Evolutionary conservation across 2,329 filamentous ascomycete genomes (phyloP).

Genomic region (Furcasterigmium furcatum): DNA sequence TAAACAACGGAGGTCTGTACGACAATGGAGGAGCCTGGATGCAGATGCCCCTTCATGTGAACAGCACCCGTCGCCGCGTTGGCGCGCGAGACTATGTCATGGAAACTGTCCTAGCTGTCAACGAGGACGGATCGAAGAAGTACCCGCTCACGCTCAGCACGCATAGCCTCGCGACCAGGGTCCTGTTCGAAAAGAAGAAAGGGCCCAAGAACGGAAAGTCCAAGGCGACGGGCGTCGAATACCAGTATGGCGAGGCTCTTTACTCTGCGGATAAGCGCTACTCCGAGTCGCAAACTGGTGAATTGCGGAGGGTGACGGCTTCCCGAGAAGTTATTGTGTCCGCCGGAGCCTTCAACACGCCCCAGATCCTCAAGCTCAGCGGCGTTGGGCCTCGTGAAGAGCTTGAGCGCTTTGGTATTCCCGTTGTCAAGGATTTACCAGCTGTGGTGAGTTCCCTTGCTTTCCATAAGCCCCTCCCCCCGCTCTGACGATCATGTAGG

Average conservation of each 20-base stretch:
- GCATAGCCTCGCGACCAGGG: constrained; percentile 29
- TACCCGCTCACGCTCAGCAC: constrained; percentile 28
- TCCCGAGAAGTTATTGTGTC: constrained; percentile 46
- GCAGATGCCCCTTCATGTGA: no score
- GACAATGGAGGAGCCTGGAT: no score
- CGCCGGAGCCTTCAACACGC: constrained; percentile 49
- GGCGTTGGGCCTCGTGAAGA: constrained; percentile 40
- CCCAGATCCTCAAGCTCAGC: constrained; percentile 50
- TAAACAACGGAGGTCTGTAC: no score
- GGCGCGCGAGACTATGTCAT: no score
- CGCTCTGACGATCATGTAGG: no score
- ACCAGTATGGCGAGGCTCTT: constrained; percentile 13
- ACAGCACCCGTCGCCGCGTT: no score
- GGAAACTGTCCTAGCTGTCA: no score
- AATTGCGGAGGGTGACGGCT: constrained; percentile 26
- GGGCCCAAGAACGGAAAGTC: no score
- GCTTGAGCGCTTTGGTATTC: constrained; percentile 31
- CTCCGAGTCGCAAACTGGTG: no score
- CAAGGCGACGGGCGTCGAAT: constrained; percentile 5
- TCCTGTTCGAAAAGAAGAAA: constrained; percentile 19
- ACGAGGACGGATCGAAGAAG: no score
- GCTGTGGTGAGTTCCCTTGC: no score
- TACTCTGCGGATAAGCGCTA: constrained; percentile 13
- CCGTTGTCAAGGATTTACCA: constrained; percentile 47
- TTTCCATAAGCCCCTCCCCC: no score